Percentiles rank a stretch among this genome's conserved stretches.
Conservation (phyloP, 2,329 filamentous ascomycete genomes). For the Colletotrichum sp. region DNA sequence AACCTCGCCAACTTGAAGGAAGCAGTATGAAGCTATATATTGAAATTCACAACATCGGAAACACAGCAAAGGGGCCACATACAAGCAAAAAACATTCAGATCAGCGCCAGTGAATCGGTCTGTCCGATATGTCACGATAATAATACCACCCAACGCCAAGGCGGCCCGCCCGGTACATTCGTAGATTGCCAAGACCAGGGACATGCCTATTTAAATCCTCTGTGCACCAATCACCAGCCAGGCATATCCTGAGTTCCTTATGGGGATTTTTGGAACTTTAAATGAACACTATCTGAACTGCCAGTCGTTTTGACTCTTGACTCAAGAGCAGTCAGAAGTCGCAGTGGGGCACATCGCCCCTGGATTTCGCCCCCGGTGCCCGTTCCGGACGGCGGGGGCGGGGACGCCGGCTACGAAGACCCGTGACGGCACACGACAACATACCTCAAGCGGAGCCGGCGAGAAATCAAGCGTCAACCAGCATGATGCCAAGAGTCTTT, state of each 20-base stretch:
- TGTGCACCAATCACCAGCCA: neutral
- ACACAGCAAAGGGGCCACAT: neutral
- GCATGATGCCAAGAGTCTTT: neutral
- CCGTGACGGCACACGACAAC: neutral
- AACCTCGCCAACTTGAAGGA: rapidly evolving
- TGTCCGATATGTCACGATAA: neutral
- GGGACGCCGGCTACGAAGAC: neutral
- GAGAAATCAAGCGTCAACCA: neutral
- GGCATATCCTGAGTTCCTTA: neutral
- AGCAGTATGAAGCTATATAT: neutral
- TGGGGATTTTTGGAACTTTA: neutral
- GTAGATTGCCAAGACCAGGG: neutral
- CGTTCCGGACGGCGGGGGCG: neutral
- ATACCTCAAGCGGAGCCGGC: neutral
- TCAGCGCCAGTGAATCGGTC: neutral
- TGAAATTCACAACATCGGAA: rapidly evolving
- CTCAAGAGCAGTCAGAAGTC: neutral
- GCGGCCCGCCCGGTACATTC: neutral
- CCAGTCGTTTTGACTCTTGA: neutral
- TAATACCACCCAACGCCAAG: neutral
- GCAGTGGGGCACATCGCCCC: neutral
- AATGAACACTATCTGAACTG: neutral
- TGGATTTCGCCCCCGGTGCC: neutral
- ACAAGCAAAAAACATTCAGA: neutral
- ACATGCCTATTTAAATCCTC: neutral